phyloP scores from a whole-genome alignment of 371 early-diverging fungal genomes.

The Lichtheimia hyalospora region DNA sequence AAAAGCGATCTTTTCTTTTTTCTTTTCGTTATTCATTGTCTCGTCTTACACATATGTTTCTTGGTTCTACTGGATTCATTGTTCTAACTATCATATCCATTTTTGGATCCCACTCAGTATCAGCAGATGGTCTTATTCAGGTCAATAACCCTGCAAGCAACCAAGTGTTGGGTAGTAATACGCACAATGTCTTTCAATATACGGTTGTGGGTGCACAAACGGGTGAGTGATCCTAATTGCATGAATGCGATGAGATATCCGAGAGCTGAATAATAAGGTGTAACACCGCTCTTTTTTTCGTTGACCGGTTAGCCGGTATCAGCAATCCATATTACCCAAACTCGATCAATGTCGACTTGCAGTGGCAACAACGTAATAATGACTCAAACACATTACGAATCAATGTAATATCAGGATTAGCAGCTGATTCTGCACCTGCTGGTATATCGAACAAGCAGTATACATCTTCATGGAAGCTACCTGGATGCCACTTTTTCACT shows the following conservation, averaged over 20 bases:
- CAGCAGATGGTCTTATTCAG: neutral
- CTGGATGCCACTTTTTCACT: slow-evolving; percentile 25
- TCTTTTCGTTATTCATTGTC: too few species aligned
- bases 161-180: slow-evolving; percentile 13
- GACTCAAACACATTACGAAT: slow-evolving; percentile 9
- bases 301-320: slow-evolving; percentile 5
- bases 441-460: slow-evolving; percentile 21
- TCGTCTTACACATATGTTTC: too few species aligned
- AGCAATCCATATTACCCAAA: slow-evolving; percentile 18
- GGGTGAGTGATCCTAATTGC: slow-evolving; percentile 9
- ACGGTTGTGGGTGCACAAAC: slow-evolving; percentile 22
- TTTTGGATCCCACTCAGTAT: slow-evolving; percentile 3
- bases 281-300: neutral
- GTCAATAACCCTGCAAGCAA: slow-evolving; percentile 13
- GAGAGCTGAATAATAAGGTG: neutral
- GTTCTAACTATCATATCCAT: too few species aligned
- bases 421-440: slow-evolving; percentile 13
- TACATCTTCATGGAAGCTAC: slow-evolving; percentile 12
- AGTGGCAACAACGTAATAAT: slow-evolving; percentile 14
- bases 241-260: too few species aligned
- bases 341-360: slow-evolving; percentile 13
- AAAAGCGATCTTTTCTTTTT: too few species aligned
- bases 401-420: slow-evolving; percentile 9
- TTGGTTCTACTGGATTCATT: too few species aligned
- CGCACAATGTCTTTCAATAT: slow-evolving; percentile 13